These are phyloP conservation scores for Tuber magnatum DNA, from an alignment of 495 filamentous ascomycete species.

Conservation along the genomic window DNA sequence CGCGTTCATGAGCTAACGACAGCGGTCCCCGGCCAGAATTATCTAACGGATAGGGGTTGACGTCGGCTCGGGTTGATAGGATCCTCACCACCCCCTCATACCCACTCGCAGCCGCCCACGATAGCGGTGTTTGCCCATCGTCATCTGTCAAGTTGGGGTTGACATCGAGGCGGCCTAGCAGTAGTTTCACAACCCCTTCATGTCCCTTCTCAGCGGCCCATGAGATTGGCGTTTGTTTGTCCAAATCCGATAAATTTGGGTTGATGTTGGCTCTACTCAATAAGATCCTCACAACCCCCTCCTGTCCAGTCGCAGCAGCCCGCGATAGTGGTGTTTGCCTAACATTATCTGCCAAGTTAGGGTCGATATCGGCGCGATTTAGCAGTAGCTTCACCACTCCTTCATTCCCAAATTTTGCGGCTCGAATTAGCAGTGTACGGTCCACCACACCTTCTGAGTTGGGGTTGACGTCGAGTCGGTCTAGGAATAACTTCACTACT, in stretches of 20 bases:
- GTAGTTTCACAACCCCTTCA: conserved; percentile 27
- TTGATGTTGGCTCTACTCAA: conserved; percentile 13
- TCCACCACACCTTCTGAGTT: conserved; percentile 18
- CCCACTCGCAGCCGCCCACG: conserved; percentile 24
- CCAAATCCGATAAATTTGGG: conserved; percentile 14
- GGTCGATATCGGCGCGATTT: conserved; percentile 14
- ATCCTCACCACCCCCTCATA: conserved; percentile 12
- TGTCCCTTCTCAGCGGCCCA: conserved; percentile 28
- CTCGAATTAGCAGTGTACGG: conserved; percentile 24
- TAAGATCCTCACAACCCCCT: conserved; percentile 20
- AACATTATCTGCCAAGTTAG: conserved; percentile 18
- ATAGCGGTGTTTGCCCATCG: conserved; percentile 14
- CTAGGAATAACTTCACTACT: conserved; percentile 28
- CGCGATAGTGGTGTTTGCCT: neutral
- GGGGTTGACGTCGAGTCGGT: conserved; percentile 10
- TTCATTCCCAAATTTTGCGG: conserved; percentile 24
- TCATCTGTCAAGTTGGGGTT: conserved; percentile 23
- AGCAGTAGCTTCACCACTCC: conserved; percentile 34
- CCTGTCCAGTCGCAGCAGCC: conserved; percentile 24
- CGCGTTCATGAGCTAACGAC: neutral
- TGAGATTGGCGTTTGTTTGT: conserved; percentile 24
- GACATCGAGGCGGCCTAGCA: conserved; percentile 23
- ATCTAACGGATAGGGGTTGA: neutral
- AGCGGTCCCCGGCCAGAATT: neutral
- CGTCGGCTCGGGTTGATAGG: neutral